A percentile compares a stretch with the other conserved stretches of the same genome.
Evolutionary conservation across 306 rosid genomes (phyloP).

Genomic region (Quercus glauca): DNA sequence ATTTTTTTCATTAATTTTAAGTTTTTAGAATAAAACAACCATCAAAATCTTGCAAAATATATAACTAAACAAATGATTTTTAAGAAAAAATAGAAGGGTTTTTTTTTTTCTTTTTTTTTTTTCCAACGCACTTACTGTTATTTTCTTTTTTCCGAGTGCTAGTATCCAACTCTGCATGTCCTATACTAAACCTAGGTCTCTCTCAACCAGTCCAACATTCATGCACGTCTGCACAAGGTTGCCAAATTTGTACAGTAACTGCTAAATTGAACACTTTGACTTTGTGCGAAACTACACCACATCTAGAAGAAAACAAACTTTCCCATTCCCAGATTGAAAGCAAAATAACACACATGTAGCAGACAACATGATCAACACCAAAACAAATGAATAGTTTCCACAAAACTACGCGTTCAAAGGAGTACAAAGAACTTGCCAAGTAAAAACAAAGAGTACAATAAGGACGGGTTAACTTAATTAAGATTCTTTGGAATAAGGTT

Average conservation of each 20-base stretch:
- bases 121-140: too few species aligned
- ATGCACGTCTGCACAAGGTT: neutral
- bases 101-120: too few species aligned
- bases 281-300: neutral
- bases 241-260: neutral
- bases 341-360: neutral
- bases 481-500: neutral
- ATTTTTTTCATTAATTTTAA: too few species aligned
- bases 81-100: too few species aligned
- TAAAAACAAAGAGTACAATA: neutral
- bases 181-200: too few species aligned
- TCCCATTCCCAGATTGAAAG: too few species aligned
- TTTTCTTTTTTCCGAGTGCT: too few species aligned
- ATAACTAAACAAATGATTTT: too few species aligned
- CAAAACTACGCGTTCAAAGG: neutral
- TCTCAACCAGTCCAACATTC: too few species aligned
- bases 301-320: neutral
- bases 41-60: too few species aligned
- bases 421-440: neutral
- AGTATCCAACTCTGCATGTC: too few species aligned
- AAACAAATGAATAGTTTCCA: neutral
- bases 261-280: neutral
- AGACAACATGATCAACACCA: neutral
- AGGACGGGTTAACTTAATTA: neutral
- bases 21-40: too few species aligned